Conservation (phyloP, 2,329 filamentous ascomycete genomes). For the Teratosphaeria viscida region DNA sequence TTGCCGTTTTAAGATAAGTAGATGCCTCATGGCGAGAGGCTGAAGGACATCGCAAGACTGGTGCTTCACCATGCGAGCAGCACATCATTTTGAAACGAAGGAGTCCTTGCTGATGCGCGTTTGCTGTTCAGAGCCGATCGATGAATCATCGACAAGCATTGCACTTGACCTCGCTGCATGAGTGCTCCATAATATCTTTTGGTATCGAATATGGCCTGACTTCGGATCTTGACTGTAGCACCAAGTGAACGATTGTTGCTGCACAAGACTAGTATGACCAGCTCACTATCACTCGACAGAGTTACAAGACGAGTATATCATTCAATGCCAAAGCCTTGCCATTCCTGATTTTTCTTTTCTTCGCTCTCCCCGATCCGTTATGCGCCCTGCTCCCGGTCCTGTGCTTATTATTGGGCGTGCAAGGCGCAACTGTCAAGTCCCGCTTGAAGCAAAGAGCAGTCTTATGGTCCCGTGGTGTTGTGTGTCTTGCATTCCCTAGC, state of each 20-base stretch:
- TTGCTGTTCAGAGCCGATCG: no score
- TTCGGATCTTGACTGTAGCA: no score
- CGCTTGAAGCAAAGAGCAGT: slow-evolving; percentile 2
- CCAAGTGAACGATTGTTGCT: neutral
- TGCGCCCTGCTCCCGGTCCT: neutral
- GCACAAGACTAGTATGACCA: neutral
- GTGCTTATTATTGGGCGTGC: neutral
- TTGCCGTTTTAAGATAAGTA: neutral
- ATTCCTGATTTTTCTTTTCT: slow-evolving; percentile 7
- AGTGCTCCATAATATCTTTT: no score
- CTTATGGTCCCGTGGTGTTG: neutral
- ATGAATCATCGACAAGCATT: no score
- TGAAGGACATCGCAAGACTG: neutral
- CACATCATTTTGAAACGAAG: no score
- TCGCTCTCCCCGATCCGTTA: neutral
- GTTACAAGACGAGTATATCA: slow-evolving; percentile 5
- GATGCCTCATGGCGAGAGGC: neutral
- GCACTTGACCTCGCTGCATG: no score
- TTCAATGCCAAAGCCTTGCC: slow-evolving; percentile 3
- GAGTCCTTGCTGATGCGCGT: no score
- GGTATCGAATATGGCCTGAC: no score
- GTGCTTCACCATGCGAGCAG: no score
- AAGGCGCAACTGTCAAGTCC: neutral
- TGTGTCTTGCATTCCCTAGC: neutral
- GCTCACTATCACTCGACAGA: neutral